A percentile compares a stretch with the other conserved stretches of the same genome.
Evolutionary conservation across 768 basidiomycete species (phyloP).

Genomic region (Infundibulicybe gibba): DNA sequence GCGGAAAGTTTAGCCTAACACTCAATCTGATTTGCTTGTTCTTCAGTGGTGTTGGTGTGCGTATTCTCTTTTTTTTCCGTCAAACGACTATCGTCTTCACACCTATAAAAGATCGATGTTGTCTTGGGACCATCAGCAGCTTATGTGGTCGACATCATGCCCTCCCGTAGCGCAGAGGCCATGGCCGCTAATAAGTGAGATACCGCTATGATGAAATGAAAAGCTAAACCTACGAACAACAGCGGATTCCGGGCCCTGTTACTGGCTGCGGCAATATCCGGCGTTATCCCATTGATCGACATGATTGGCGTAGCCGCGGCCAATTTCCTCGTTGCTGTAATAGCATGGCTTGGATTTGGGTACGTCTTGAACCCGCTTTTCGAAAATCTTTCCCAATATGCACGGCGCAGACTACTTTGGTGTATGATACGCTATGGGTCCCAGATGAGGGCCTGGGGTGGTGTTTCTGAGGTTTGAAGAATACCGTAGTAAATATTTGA

Average conservation of each 20-base stretch:
- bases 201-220: background rate
- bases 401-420: conserved; percentile 41
- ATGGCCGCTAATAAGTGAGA: conserved; percentile 53
- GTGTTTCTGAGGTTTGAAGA: conserved; percentile 12
- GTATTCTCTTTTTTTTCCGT: conserved; percentile 9
- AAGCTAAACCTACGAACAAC: no score
- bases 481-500: no score
- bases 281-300: conserved; percentile 40
- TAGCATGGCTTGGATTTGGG: conserved; percentile 41
- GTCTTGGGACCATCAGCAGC: conserved; percentile 24
- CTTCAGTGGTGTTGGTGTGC: conserved; percentile 62
- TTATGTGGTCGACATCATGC: conserved; percentile 60
- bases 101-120: background rate
- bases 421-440: conserved; percentile 55
- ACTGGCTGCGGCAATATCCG: conserved; percentile 27
- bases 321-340: conserved; percentile 30
- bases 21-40: conserved; percentile 56
- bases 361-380: conserved; percentile 21
- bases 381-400: background rate
- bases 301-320: conserved; percentile 40
- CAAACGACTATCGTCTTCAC: background rate
- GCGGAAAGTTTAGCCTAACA: conserved; percentile 43
- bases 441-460: conserved; percentile 50
- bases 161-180: conserved; percentile 58
- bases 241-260: conserved; percentile 29